A percentile compares a stretch with the other conserved stretches of the same genome.
Evolutionary conservation across 306 rosid species (phyloP).

Genomic region (Vachellia pachyceras): DNA sequence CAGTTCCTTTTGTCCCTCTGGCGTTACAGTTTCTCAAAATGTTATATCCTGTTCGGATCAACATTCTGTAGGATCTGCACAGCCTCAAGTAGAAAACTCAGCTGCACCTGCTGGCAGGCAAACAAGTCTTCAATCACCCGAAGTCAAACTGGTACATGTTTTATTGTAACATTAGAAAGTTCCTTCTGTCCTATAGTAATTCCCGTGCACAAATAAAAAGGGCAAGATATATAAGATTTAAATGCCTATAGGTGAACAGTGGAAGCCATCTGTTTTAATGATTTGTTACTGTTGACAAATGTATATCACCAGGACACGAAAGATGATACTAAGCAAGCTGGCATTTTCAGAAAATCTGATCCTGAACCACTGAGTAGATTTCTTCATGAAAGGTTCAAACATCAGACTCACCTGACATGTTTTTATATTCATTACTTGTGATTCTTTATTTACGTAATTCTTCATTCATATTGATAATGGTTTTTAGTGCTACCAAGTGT

Average conservation of each 20-base stretch:
- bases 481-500: slow-evolving; percentile 17
- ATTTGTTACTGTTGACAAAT: slow-evolving; percentile 36
- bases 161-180: slow-evolving; percentile 21
- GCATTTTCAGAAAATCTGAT: slow-evolving; percentile 39
- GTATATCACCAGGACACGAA: slow-evolving; percentile 52
- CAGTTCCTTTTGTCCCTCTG: slow-evolving; percentile 31
- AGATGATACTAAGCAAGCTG: slow-evolving; percentile 42
- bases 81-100: slow-evolving; percentile 44
- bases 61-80: slow-evolving; percentile 24
- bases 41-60: slow-evolving; percentile 45
- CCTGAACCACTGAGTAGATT: slow-evolving; percentile 58
- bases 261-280: slow-evolving; percentile 30
- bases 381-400: slow-evolving; percentile 71
- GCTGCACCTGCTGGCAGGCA: slow-evolving; percentile 39
- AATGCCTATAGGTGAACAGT: slow-evolving; percentile 15
- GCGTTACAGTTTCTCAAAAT: slow-evolving; percentile 38
- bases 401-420: slow-evolving; percentile 19
- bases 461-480: slow-evolving; percentile 34
- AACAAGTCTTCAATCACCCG: slow-evolving; percentile 22
- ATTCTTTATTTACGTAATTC: slow-evolving; percentile 1
- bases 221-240: background rate
- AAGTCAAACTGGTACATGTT: slow-evolving; percentile 50
- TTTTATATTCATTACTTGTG: background rate
- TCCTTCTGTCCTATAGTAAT: slow-evolving; percentile 5
- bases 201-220: background rate